These are phyloP conservation scores for Cutaneotrichosporon mucoides DNA, from an alignment of 1,284 basidiomycete genomes.

Conservation along the genomic window DNA sequence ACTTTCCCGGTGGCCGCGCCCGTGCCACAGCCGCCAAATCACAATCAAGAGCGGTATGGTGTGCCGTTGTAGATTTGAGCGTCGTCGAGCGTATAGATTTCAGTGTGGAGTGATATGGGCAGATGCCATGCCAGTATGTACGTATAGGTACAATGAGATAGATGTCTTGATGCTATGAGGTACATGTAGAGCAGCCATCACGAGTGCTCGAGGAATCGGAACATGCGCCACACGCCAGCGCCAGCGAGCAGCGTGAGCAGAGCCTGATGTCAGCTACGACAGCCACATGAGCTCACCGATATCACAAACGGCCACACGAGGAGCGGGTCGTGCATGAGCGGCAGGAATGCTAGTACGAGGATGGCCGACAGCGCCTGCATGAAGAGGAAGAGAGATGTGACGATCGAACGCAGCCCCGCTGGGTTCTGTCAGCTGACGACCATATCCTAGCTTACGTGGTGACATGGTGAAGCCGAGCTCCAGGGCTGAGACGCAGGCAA, in stretches of 20 bases:
- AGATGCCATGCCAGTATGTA: too few species aligned
- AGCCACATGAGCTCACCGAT: conserved; percentile 19
- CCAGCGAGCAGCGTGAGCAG: conserved; percentile 16
- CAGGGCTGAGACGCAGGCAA: conserved; percentile 29
- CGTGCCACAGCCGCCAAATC: not conserved
- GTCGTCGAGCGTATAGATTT: too few species aligned
- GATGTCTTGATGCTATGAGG: too few species aligned
- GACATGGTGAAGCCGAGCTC: conserved; percentile 32
- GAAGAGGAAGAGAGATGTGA: conserved; percentile 30
- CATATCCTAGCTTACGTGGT: conserved; percentile 16
- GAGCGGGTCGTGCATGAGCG: conserved; percentile 28
- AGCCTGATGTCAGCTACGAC: conserved; percentile 18
- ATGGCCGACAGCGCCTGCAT: conserved; percentile 22
- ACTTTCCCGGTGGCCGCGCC: conserved; percentile 7
- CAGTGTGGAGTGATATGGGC: too few species aligned
- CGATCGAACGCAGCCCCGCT: conserved; percentile 28
- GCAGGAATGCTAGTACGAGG: conserved; percentile 23
- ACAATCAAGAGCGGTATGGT: not conserved
- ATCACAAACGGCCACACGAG: conserved; percentile 29
- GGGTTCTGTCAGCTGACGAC: not conserved
- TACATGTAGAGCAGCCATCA: too few species aligned
- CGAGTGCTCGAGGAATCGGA: conserved; percentile 26
- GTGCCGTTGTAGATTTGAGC: too few species aligned
- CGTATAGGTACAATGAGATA: too few species aligned
- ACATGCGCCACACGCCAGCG: conserved; percentile 20